Evolutionary conservation across 192 early-diverging fungal species (phyloP), one percentile per base, ranked within the genome.

Genomic region (Ambispora gerdemannii): DNA sequence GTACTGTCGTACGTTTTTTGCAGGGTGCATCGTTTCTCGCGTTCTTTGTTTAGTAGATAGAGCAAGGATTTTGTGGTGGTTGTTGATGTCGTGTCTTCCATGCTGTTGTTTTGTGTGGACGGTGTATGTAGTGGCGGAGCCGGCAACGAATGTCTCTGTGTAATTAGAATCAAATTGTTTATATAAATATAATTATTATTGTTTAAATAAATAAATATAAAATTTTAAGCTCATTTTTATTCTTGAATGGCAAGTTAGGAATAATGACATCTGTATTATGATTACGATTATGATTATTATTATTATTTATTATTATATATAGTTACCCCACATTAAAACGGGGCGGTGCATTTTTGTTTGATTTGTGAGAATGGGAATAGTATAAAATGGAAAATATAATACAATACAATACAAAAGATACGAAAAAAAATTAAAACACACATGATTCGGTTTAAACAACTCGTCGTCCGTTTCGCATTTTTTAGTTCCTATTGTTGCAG

Each of bases 381-480:
- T n/a, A n/a, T n/a, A n/a, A n/a, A n/a, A n/a, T n/a, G n/a, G n/a
- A n/a, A n/a, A n/a, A n/a, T n/a, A n/a, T n/a, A n/a, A n/a, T n/a
- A n/a, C n/a, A n/a, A n/a, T n/a, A n/a, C n/a, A n/a, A n/a, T n/a
- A n/a, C n/a, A n/a, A n/a, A n/a, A n/a, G n/a, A n/a, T n/a, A n/a
- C n/a, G n/a, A 27, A 34, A 52, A 28, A 31, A 20, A 22, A 32
- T 22, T 13, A 52, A 66, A 31, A 59, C 68, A 6, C 53, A 70
- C 68, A 38, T 59, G 32, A n/a, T 28, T 70, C 30, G 68, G 4
- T 70, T 70, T 70, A 15, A 28, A 70, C 32, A 50, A 43, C 53
- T 70, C 68, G 8, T 70, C 68, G 25, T 70, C 68, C 4, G 68
- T 70, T 32, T 70, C 68, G 35, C 55, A 70, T 27, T 70, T 70